Conservation (phyloP, 2,329 filamentous ascomycete genomes). For the Zymoseptoria pseudotritici region DNA sequence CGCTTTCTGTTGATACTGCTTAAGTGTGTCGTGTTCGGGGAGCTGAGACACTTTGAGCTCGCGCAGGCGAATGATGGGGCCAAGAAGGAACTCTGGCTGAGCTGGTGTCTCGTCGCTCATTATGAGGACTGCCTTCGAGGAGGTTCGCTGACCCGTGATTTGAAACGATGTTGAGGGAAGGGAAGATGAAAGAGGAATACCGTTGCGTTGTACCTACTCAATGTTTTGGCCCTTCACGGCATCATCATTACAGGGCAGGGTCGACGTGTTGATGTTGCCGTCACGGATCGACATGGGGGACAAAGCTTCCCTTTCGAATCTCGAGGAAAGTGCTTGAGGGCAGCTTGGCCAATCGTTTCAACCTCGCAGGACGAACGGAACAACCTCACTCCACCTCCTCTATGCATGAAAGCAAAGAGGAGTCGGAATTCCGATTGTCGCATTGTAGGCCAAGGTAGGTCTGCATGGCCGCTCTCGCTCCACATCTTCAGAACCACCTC, state of each 20-base stretch:
- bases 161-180: not conserved
- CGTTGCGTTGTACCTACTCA: not conserved
- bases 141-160: too few relatives aligned
- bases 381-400: not conserved
- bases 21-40: conserved; percentile 28
- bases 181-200: not conserved
- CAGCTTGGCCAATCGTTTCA: not conserved
- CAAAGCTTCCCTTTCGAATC: not conserved
- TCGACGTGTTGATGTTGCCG: not conserved
- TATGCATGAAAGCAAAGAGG: not conserved
- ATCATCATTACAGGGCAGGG: not conserved
- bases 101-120: not conserved
- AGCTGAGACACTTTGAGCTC: conserved; percentile 25
- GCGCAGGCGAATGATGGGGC: conserved; percentile 28
- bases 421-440: not conserved
- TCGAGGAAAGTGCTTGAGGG: not conserved
- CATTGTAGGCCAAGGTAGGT: not conserved
- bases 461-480: not conserved
- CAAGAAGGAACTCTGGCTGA: conserved; percentile 6
- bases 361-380: conserved; percentile 1
- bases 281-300: not conserved
- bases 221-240: not conserved
- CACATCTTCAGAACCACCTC: not conserved
- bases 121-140: not conserved
- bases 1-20: conserved; percentile 20